phyloP scores from a whole-genome alignment of 2,329 filamentous ascomycete genomes.

The Thermoascus crustaceus region DNA sequence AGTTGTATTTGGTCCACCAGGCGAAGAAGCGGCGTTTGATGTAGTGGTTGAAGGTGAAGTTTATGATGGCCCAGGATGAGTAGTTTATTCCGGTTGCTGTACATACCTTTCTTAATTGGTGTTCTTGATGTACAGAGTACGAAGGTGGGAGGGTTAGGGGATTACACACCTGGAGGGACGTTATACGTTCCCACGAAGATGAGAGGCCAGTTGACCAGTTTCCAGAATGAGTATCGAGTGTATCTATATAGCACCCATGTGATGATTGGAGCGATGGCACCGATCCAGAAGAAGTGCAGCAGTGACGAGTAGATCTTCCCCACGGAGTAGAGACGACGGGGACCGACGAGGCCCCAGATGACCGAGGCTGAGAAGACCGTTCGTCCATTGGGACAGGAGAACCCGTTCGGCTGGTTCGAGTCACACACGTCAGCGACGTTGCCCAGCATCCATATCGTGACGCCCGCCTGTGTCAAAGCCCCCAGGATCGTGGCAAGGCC shows the following conservation, averaged over 20 bases:
- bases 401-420: conserved; percentile 36
- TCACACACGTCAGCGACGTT: conserved; percentile 37
- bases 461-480: conserved; percentile 36
- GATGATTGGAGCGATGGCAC: conserved; percentile 34
- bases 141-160: too few species aligned
- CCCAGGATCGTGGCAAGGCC: conserved; percentile 42
- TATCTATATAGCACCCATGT: conserved; percentile 23
- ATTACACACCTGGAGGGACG: conserved; percentile 16
- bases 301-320: conserved; percentile 42
- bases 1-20: conserved; percentile 40
- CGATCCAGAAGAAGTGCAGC: conserved; percentile 47
- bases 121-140: too few species aligned
- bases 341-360: conserved; percentile 48
- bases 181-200: conserved; percentile 23
- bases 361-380: conserved; percentile 43
- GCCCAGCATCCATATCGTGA: conserved; percentile 31
- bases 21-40: conserved; percentile 56
- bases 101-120: too few species aligned
- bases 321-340: conserved; percentile 39
- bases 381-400: conserved; percentile 43
- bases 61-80: conserved; percentile 28
- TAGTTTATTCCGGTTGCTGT: conserved; percentile 28
- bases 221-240: conserved; percentile 26
- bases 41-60: conserved; percentile 70
- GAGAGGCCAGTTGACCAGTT: conserved; percentile 25